Evolutionary conservation across 164 flowering plant genomes (phyloP).

Genomic region (Buxus sempervirens): DNA sequence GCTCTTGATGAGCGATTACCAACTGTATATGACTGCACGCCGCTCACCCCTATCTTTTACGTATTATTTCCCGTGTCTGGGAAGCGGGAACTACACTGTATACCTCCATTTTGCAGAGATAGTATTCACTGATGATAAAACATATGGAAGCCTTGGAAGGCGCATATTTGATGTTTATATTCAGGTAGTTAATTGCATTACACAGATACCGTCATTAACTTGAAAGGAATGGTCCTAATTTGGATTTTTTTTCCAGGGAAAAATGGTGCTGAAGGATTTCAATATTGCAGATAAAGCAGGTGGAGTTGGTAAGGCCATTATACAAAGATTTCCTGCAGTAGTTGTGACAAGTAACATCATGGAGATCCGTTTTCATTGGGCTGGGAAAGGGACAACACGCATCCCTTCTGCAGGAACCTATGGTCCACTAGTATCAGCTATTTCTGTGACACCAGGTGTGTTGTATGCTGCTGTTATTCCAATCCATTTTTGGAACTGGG

Average conservation of each 20-base stretch:
- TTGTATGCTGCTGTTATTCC: not conserved
- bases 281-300: constrained; percentile 44
- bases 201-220: not conserved
- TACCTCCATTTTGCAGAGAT: constrained; percentile 16
- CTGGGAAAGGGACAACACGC: constrained; percentile 60
- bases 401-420: constrained; percentile 55
- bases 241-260: constrained; percentile 29
- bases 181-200: constrained; percentile 12
- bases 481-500: not conserved
- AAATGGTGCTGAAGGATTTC: constrained; percentile 39
- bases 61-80: constrained; percentile 10
- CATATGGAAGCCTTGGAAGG: constrained; percentile 14
- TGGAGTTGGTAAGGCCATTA: constrained; percentile 35
- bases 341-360: constrained; percentile 32
- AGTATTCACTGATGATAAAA: constrained; percentile 4
- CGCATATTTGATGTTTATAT: constrained; percentile 10
- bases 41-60: constrained; percentile 12
- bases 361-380: constrained; percentile 48
- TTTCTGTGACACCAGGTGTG: constrained; percentile 50
- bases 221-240: not conserved
- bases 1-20: not conserved
- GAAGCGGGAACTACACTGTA: constrained; percentile 13
- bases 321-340: constrained; percentile 22
- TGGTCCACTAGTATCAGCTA: constrained; percentile 62
- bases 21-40: constrained; percentile 9